These are phyloP conservation scores for Boletellus ananas DNA, from an alignment of 768 basidiomycete species.

Conservation along the genomic window DNA sequence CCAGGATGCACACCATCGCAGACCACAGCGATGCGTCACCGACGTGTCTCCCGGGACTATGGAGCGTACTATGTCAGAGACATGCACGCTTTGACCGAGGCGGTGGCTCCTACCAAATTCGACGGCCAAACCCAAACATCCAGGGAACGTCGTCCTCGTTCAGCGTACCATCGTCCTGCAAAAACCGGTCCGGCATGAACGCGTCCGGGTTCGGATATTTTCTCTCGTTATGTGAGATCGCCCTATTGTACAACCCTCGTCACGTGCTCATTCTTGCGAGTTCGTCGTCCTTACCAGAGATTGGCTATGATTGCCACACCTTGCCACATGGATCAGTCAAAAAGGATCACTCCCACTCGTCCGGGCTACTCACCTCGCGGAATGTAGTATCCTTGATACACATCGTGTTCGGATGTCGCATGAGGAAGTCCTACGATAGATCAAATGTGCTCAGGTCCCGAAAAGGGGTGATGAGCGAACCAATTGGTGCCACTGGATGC, in stretches of 20 bases:
- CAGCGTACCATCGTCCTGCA: constrained; percentile 16
- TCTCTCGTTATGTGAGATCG: constrained; percentile 38
- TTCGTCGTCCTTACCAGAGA: constrained; percentile 5
- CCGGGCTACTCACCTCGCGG: constrained; percentile 15
- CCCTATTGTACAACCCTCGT: constrained; percentile 25
- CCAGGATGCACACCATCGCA: constrained; percentile 19
- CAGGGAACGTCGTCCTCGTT: constrained; percentile 10
- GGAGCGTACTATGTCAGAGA: not conserved
- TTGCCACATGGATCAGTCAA: not conserved
- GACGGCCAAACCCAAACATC: constrained; percentile 21
- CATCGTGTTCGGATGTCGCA: constrained; percentile 32
- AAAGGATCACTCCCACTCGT: too few species aligned
- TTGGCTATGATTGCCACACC: constrained; percentile 11
- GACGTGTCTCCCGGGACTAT: constrained; percentile 21
- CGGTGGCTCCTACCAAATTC: constrained; percentile 10
- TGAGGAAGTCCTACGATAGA: constrained; percentile 27
- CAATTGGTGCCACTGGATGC: constrained; percentile 21
- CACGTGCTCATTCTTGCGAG: too few species aligned
- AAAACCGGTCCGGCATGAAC: constrained; percentile 40
- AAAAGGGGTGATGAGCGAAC: too few species aligned
- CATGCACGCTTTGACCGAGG: not conserved
- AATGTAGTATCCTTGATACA: constrained; percentile 35
- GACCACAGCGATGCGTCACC: constrained; percentile 22
- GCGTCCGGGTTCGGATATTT: constrained; percentile 31
- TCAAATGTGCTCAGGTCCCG: constrained; percentile 21